Evolutionary conservation across 2,329 filamentous ascomycete species (phyloP).

Genomic region (Arthrobotrys megalospora): DNA sequence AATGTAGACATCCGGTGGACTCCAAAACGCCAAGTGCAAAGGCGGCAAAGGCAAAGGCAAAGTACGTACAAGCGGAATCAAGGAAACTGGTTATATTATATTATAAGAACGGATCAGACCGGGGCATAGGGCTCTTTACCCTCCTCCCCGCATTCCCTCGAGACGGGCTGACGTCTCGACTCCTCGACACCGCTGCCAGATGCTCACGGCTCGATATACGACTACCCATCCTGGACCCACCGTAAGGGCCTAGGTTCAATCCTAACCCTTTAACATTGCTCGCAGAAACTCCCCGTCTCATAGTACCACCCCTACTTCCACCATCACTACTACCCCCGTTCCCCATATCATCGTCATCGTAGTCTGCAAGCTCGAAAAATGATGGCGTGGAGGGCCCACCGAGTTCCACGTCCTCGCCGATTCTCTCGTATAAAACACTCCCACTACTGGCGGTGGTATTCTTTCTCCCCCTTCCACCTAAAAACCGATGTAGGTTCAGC

Average conservation of each 20-base stretch:
- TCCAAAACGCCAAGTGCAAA: too few relatives aligned
- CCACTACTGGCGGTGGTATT: background rate
- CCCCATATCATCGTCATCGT: constrained; percentile 41
- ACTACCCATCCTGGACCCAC: constrained; percentile 53
- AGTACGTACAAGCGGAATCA: background rate
- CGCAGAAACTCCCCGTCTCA: constrained; percentile 34
- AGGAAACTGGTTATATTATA: background rate
- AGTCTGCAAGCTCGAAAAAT: constrained; percentile 49
- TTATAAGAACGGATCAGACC: constrained; percentile 50
- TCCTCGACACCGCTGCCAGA: constrained; percentile 46
- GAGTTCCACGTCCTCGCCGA: constrained; percentile 47
- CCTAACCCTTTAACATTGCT: constrained; percentile 40
- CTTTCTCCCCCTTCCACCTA: constrained; percentile 39
- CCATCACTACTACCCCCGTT: constrained; percentile 22
- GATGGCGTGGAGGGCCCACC: constrained; percentile 24
- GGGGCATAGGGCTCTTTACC: constrained; percentile 59
- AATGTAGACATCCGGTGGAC: background rate
- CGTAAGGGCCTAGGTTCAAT: constrained; percentile 32
- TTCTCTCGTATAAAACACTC: constrained; percentile 37
- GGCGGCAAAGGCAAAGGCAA: background rate
- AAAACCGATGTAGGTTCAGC: constrained; percentile 40
- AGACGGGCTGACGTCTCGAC: constrained; percentile 57
- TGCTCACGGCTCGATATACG: constrained; percentile 56
- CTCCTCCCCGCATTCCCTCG: constrained; percentile 49
- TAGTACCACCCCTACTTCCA: constrained; percentile 31